Percentiles rank a stretch among this genome's conserved stretches.
These are phyloP conservation scores for Neofusicoccum laricinum DNA, from an alignment of 2,329 filamentous ascomycete genomes.

Conservation along the genomic window DNA sequence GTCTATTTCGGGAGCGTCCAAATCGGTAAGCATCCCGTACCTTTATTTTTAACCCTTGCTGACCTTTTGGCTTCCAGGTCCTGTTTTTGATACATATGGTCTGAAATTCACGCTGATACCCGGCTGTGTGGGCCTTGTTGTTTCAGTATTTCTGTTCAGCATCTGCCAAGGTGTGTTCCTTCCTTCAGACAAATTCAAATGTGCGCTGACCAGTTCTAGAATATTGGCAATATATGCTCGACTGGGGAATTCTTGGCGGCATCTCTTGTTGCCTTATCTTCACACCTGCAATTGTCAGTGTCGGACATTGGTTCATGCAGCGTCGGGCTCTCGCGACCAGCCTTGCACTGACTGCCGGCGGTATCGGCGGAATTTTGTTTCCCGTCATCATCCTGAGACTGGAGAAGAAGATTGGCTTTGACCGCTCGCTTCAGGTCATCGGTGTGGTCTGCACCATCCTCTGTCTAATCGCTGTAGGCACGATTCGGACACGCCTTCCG, in stretches of 20 bases:
- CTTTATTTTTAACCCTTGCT: background rate
- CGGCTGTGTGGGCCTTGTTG: slow-evolving; percentile 29
- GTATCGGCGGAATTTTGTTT: slow-evolving; percentile 35
- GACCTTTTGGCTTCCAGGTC: slow-evolving; percentile 22
- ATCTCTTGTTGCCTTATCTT: slow-evolving; percentile 38
- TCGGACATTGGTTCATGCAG: slow-evolving; percentile 40
- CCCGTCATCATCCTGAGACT: slow-evolving; percentile 34
- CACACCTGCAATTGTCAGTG: slow-evolving; percentile 33
- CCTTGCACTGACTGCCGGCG: slow-evolving; percentile 38
- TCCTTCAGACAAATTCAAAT: background rate
- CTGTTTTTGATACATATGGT: slow-evolving; percentile 38
- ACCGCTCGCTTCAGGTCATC: slow-evolving; percentile 39
- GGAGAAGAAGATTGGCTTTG: slow-evolving; percentile 34
- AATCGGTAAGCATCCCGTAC: slow-evolving; percentile 22
- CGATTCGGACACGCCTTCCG: slow-evolving; percentile 29
- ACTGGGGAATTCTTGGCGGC: slow-evolving; percentile 39
- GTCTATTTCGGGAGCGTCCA: slow-evolving; percentile 35
- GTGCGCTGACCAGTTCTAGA: slow-evolving; percentile 18
- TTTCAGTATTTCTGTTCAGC: slow-evolving; percentile 30
- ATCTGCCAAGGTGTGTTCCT: slow-evolving; percentile 23
- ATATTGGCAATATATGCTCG: slow-evolving; percentile 44
- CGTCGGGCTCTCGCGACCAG: slow-evolving; percentile 37
- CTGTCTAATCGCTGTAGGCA: slow-evolving; percentile 31
- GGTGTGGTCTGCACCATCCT: slow-evolving; percentile 35
- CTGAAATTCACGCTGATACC: slow-evolving; percentile 29